Conservation (phyloP, 257 asterid genomes). For the Paraleonurus japonicus region DNA sequence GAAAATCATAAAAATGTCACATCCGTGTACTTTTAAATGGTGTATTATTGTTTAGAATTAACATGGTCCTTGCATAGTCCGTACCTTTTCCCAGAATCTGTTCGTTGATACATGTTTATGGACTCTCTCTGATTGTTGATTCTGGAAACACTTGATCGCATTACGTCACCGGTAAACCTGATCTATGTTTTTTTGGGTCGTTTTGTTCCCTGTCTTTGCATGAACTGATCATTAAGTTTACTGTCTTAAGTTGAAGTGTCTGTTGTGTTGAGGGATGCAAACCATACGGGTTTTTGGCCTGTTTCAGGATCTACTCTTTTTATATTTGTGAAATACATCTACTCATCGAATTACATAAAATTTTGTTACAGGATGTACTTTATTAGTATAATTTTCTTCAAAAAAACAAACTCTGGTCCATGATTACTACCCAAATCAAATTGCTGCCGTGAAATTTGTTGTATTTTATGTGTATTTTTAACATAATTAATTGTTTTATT, state of each 20-base stretch:
- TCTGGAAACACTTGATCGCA: background rate
- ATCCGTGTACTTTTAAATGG: constrained; percentile 14
- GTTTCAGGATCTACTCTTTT: background rate
- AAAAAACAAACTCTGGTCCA: too few species aligned
- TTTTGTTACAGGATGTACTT: too few species aligned
- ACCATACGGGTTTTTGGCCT: background rate
- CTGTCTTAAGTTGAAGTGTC: background rate
- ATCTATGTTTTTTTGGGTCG: background rate
- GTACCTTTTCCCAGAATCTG: background rate
- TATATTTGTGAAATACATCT: background rate
- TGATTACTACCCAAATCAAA: too few species aligned
- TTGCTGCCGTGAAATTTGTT: too few species aligned
- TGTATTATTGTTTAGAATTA: constrained; percentile 26
- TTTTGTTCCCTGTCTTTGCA: background rate
- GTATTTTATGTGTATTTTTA: too few species aligned
- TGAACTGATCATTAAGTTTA: background rate
- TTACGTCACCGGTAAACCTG: background rate
- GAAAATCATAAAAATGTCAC: background rate
- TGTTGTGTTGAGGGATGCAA: background rate
- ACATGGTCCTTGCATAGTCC: background rate
- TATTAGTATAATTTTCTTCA: too few species aligned
- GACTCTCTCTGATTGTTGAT: constrained; percentile 2
- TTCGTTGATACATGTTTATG: background rate
- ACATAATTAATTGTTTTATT: too few species aligned
- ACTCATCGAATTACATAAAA: too few species aligned